A percentile compares a stretch with the other conserved stretches of the same genome.
These are phyloP conservation scores for Nakazawaea sp. DNA, from an alignment of 805 yeast species.

Conservation along the genomic window DNA sequence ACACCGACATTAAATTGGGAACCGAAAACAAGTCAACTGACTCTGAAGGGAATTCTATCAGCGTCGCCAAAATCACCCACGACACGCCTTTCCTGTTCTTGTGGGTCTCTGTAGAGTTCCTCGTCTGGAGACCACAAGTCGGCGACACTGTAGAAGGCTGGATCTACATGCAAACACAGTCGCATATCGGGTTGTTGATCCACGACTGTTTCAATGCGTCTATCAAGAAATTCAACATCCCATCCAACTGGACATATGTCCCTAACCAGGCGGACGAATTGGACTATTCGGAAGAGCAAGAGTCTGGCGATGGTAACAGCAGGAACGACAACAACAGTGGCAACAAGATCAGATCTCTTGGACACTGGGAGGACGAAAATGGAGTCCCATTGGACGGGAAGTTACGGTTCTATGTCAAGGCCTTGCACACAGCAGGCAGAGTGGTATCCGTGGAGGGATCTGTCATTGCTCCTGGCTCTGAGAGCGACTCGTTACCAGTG, in stretches of 20 bases:
- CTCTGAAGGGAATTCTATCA: conserved; percentile 30
- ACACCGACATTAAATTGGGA: conserved; percentile 53
- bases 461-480: conserved; percentile 51
- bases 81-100: conserved; percentile 84
- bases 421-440: conserved; percentile 70
- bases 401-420: conserved; percentile 65
- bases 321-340: no score
- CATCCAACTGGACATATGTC: conserved; percentile 78
- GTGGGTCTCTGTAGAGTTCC: conserved; percentile 79
- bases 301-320: no score
- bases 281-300: conserved; percentile 16
- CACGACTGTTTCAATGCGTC: conserved; percentile 95
- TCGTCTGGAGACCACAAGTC: conserved; percentile 86
- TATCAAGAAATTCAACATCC: conserved; percentile 78
- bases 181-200: conserved; percentile 86
- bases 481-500: conserved; percentile 47
- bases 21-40: conserved; percentile 33
- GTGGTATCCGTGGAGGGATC: conserved; percentile 89
- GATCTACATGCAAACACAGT: conserved; percentile 87
- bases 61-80: conserved; percentile 60
- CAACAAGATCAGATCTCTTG: conserved; percentile 49
- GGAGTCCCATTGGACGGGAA: conserved; percentile 79
- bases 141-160: conserved; percentile 86
- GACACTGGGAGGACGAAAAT: conserved; percentile 80
- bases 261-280: conserved; percentile 69